Conservation (phyloP, 2,329 filamentous ascomycete genomes). For the Keithomyces neogunnii region DNA sequence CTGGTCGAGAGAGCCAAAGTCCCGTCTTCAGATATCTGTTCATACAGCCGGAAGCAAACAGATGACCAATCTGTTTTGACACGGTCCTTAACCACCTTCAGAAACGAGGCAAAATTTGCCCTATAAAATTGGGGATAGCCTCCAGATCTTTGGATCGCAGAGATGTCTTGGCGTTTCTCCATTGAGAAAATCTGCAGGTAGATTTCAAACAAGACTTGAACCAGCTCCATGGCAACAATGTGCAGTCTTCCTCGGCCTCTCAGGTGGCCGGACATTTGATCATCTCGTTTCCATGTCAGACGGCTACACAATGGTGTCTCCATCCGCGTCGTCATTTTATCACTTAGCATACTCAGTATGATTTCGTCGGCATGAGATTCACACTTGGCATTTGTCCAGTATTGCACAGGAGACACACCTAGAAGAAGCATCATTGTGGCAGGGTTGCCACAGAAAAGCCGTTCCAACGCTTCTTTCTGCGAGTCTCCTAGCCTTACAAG, state of each 20-base stretch:
- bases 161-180: conserved; percentile 20
- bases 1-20: conserved; percentile 20
- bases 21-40: conserved; percentile 21
- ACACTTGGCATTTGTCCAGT: conserved; percentile 39
- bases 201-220: conserved; percentile 28
- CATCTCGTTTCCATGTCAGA: conserved; percentile 28
- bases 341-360: conserved; percentile 16
- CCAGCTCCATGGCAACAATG: conserved; percentile 29
- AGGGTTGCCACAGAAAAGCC: conserved; percentile 37
- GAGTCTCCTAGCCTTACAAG: conserved; percentile 24
- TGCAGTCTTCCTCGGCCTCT: conserved; percentile 15
- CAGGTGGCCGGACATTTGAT: conserved; percentile 18
- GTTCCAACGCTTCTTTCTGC: conserved; percentile 23
- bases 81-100: conserved; percentile 26
- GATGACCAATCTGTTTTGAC: conserved; percentile 25
- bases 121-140: conserved; percentile 26
- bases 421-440: conserved; percentile 39
- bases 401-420: conserved; percentile 40
- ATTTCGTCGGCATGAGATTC: conserved; percentile 32
- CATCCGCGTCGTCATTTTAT: neutral
- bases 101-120: conserved; percentile 28
- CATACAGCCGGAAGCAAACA: conserved; percentile 20
- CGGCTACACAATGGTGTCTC: conserved; percentile 19
- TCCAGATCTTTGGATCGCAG: conserved; percentile 3
- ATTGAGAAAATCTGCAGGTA: conserved; percentile 37